Evolutionary conservation across 2,329 filamentous ascomycete genomes (phyloP), one percentile per base, ranked within the genome.

Genomic region (Fragosphaeria purpurea): DNA sequence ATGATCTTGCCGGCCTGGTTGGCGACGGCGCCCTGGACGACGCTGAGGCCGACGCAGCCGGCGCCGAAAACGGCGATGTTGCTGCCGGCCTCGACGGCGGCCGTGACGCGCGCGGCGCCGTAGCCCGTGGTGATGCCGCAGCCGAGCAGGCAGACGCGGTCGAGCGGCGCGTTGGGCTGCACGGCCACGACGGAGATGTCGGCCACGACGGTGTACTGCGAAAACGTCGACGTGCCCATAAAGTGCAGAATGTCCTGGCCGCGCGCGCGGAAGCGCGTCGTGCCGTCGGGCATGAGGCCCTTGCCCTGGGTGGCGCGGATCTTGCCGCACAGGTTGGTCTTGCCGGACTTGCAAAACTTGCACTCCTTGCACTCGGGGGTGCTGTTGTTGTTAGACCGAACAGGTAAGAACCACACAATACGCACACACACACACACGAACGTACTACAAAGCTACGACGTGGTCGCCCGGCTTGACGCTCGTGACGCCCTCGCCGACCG

Each of bases 271-370:
- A 97, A 96, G 62, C 93, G 86, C 52, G 86, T 85, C 58, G 91
- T 97, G 62, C 91, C 91, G 69, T 98, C 93, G 52, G 93, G 93
- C 90, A 98, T 95, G 60, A 96, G 81, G 64, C 93, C 93, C 70
- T 83, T 86, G 62, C 93, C 93, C 74, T 98, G 93, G 43, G 93
- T 97, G 44, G 88, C 88, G 62, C 93, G 85, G 70, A 98, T 98
- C 82, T 97, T 97, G 69, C 93, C 93, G 74, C 91, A 97, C 53
- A 97, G 85, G 73, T 97, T 97, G 63, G 91, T 97, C 83, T 98
- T 98, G 73, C 91, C 93, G 41, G 91, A 97, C 71, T 88, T 93
- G 85, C 93, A 98, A 80, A 97, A 97, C 76, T 97, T 97, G 83
- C 93, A 98, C 70, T 97, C 91, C 60, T 81, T 77, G 76, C 93